Percentiles rank a stretch among this genome's conserved stretches.
These are phyloP conservation scores for Talaromyces amestolkiae DNA, from an alignment of 2,329 filamentous ascomycete genomes.

Conservation along the genomic window DNA sequence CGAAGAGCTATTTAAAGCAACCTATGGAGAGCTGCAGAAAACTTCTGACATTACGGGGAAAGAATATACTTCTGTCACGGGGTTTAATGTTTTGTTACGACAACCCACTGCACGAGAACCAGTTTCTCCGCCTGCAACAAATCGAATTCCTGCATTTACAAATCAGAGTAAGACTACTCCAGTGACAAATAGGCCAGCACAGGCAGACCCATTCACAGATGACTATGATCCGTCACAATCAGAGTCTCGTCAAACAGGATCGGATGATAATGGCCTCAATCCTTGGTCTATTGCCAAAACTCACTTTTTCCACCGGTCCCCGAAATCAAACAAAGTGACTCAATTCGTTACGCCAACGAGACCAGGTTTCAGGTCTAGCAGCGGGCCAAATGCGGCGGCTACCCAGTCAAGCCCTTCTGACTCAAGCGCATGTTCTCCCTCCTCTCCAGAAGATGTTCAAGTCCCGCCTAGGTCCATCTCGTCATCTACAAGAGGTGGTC, in stretches of 20 bases:
- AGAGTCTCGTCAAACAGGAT: neutral
- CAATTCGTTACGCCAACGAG: slow-evolving; percentile 23
- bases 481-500: slow-evolving; percentile 13
- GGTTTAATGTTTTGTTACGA: slow-evolving; percentile 26
- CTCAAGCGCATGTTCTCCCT: slow-evolving; percentile 18
- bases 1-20: slow-evolving; percentile 44
- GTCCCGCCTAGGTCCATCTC: slow-evolving; percentile 14
- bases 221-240: neutral
- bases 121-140: slow-evolving; percentile 9
- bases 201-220: neutral
- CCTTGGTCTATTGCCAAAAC: slow-evolving; percentile 39
- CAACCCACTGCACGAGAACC: slow-evolving; percentile 19
- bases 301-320: slow-evolving; percentile 24
- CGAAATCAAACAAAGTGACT: slow-evolving; percentile 14
- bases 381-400: neutral
- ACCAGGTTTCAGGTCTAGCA: neutral
- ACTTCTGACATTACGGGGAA: neutral
- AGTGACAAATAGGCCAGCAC: neutral
- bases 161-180: neutral
- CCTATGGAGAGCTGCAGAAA: slow-evolving; percentile 34
- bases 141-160: neutral
- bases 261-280: slow-evolving; percentile 26
- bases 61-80: slow-evolving; percentile 6
- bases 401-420: slow-evolving; percentile 8
- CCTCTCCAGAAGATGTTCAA: slow-evolving; percentile 19